phyloP scores from a whole-genome alignment of 2,329 filamentous ascomycete genomes.

The Colletotrichum sansevieriae region DNA sequence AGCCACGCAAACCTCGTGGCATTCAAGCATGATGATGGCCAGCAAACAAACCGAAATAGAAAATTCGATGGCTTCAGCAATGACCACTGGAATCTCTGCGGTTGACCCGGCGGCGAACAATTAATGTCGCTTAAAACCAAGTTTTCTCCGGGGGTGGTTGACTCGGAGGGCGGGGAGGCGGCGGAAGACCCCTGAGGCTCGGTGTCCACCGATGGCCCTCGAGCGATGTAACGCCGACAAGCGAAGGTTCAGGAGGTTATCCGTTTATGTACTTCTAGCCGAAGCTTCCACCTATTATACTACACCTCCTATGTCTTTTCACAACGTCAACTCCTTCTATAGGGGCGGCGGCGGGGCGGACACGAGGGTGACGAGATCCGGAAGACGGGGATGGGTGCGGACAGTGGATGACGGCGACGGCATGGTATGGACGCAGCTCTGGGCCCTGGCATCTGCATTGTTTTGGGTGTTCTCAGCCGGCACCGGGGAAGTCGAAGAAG shows the following conservation, averaged over 20 bases:
- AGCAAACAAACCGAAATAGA: background rate
- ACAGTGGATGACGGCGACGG: slow-evolving; percentile 8
- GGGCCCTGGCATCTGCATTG: background rate
- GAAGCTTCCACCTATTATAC: too few relatives aligned
- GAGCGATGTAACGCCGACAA: slow-evolving; percentile 30
- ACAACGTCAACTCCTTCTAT: too few relatives aligned
- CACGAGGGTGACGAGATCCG: slow-evolving; percentile 13
- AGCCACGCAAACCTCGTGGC: too few relatives aligned
- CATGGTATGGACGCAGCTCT: too few relatives aligned
- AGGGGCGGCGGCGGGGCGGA: slow-evolving; percentile 21
- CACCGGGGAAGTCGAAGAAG: too few relatives aligned
- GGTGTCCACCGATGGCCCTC: slow-evolving; percentile 31
- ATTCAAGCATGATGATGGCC: background rate
- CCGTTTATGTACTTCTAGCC: too few relatives aligned
- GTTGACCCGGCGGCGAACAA: slow-evolving; percentile 24
- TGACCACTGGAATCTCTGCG: background rate
- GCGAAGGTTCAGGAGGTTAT: slow-evolving; percentile 25
- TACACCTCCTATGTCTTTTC: too few relatives aligned
- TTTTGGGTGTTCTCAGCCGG: background rate
- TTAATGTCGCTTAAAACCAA: slow-evolving; percentile 27
- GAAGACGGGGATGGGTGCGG: background rate
- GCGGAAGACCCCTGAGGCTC: background rate
- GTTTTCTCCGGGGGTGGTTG: slow-evolving; percentile 22
- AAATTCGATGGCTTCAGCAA: background rate
- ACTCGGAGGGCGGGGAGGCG: slow-evolving; percentile 21